These are phyloP conservation scores for Dioszegia aurantiaca DNA, from an alignment of 768 basidiomycete species.

Conservation along the genomic window DNA sequence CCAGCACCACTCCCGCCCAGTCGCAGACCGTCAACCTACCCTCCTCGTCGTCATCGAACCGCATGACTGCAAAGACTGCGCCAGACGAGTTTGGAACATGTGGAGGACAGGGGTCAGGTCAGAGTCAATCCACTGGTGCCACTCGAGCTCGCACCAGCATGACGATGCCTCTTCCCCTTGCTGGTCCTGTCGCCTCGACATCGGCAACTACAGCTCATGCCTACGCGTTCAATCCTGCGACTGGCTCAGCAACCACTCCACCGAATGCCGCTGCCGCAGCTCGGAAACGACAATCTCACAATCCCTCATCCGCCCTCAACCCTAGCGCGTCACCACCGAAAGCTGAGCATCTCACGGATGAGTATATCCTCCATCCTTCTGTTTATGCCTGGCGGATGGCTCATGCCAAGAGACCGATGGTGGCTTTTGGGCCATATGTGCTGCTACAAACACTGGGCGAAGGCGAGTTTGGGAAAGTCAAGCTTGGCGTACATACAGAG, in stretches of 20 bases:
- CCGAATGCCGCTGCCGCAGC: constrained; percentile 10
- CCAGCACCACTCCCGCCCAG: constrained; percentile 10
- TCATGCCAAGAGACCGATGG: constrained; percentile 51
- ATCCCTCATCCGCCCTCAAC: constrained; percentile 35
- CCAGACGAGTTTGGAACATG: constrained; percentile 38
- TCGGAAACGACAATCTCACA: constrained; percentile 42
- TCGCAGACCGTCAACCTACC: constrained; percentile 4
- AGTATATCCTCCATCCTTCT: constrained; percentile 52
- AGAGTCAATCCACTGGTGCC: constrained; percentile 30
- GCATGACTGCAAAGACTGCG: constrained; percentile 3
- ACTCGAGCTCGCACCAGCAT: constrained; percentile 22
- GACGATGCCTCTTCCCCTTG: constrained; percentile 30
- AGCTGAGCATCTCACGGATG: constrained; percentile 42
- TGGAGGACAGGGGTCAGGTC: constrained; percentile 4
- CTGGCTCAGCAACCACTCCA: constrained; percentile 21
- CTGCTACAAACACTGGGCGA: constrained; percentile 94
- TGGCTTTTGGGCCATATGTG: constrained; percentile 84
- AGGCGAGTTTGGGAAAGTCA: constrained; percentile 98
- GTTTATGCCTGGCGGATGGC: constrained; percentile 50
- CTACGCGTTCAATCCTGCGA: constrained; percentile 22
- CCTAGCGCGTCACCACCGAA: constrained; percentile 34
- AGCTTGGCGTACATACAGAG: constrained; percentile 86
- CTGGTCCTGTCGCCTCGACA: constrained; percentile 29
- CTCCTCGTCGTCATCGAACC: constrained; percentile 8
- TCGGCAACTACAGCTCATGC: constrained; percentile 30